Evolutionary conservation across 2,329 filamentous ascomycete species (phyloP), one percentile per base, ranked within the genome.

Genomic region (Hypoxylon sp.): DNA sequence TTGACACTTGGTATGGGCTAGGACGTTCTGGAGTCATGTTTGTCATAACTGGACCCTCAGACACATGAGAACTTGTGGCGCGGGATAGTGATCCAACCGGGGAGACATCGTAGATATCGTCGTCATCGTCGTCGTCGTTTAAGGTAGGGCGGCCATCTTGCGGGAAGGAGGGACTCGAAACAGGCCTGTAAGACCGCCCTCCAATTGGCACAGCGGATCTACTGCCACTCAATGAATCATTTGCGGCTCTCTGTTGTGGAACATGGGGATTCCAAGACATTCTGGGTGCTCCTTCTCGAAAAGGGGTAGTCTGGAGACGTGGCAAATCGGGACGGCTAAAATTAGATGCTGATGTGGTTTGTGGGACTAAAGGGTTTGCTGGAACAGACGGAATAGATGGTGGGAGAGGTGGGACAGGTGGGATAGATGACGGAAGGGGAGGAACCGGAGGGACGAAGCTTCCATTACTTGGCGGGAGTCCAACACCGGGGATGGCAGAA

Each of bases 401-500:
- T 21, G 65, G 70, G 15, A 73, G 65, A 11, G 70, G 65, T 10
- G 74, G 69, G n/a, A 73, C 71, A 8, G 74, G 68, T 4, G 73
- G 72, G 44, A 75, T 69, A 50, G 62, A 55, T n/a, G 65, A 59
- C 17, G 65, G 70, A 8, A 73, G 67, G 11, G 70, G 65, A 39
- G 56, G 67, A 27, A 68, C 72, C 54, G 72, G 60, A n/a, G 78
- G 77, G 29, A 60, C 61, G 59, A 53, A 56, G 58, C 32, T 39
- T 21, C 31, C 50, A 29, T 55, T 55, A 39, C 46, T 55, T 2
- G 67, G 35, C 46, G 52, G 11, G 4, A 56, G 21, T 52, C 74
- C 53, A 46, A 75, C 69, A 19, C 83, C 81, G 52, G 81, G 76
- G 51, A 85, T 79, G 32, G 81, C 75, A 35, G 82, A 79, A 57